These are phyloP conservation scores for Cryphonectria nitschkei DNA, from an alignment of 2,329 filamentous ascomycete genomes.

Conservation along the genomic window DNA sequence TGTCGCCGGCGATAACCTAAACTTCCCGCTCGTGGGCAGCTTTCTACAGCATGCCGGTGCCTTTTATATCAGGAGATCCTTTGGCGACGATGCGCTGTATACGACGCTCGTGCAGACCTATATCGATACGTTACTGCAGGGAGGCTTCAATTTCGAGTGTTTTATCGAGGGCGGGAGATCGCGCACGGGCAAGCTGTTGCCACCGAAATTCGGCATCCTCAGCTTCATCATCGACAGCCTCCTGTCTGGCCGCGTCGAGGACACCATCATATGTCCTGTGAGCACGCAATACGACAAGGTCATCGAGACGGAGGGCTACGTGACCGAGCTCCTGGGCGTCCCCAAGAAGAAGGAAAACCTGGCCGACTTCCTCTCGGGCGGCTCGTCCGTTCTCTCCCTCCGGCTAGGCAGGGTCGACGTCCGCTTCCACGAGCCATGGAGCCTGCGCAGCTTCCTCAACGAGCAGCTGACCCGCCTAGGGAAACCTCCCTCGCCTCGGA, in stretches of 20 bases:
- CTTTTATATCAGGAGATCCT: slow-evolving; percentile 93
- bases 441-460: slow-evolving; percentile 77
- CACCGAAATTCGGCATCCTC: slow-evolving; percentile 94
- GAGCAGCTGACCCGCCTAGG: slow-evolving; percentile 69
- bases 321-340: slow-evolving; percentile 88
- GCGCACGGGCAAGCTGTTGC: slow-evolving; percentile 87
- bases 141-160: slow-evolving; percentile 94
- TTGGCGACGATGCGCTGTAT: slow-evolving; percentile 90
- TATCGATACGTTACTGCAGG: slow-evolving; percentile 87
- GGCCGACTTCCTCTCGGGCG: slow-evolving; percentile 81
- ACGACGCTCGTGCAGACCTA: slow-evolving; percentile 93
- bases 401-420: slow-evolving; percentile 92
- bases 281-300: slow-evolving; percentile 99
- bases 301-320: slow-evolving; percentile 96
- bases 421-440: slow-evolving; percentile 96
- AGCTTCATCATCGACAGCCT: slow-evolving; percentile 91
- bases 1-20: slow-evolving; percentile 94
- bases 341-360: slow-evolving; percentile 97
- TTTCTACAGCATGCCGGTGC: slow-evolving; percentile 96
- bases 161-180: slow-evolving; percentile 96
- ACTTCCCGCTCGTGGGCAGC: slow-evolving; percentile 85
- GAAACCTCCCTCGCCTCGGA: slow-evolving; percentile 48
- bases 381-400: slow-evolving; percentile 83
- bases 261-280: slow-evolving; percentile 92
- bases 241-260: slow-evolving; percentile 82